Conservation (phyloP, 2,329 filamentous ascomycete species). For the Colletotrichum graminicola region DNA sequence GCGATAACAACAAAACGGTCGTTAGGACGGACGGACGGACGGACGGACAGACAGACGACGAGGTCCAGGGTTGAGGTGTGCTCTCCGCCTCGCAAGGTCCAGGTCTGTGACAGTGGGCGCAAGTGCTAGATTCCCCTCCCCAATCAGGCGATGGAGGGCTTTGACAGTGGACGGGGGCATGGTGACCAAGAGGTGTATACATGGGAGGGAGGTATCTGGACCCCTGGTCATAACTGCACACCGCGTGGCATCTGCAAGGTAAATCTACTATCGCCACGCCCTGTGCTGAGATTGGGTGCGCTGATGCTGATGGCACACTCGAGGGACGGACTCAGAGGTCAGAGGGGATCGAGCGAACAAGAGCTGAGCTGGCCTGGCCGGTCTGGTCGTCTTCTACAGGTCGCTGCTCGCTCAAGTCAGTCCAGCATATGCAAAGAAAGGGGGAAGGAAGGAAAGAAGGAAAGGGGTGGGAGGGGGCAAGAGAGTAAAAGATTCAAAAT, state of each 20-base stretch:
- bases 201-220: constrained; percentile 35
- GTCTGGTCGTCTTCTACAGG: not conserved
- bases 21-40: constrained; percentile 41
- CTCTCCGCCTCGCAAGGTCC: constrained; percentile 42
- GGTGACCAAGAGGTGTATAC: constrained; percentile 35
- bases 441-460: not conserved
- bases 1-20: constrained; percentile 40
- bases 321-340: constrained; percentile 13
- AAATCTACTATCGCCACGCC: constrained; percentile 40
- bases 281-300: constrained; percentile 20
- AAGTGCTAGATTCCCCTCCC: constrained; percentile 38
- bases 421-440: not conserved
- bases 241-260: constrained; percentile 42
- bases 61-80: constrained; percentile 42
- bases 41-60: constrained; percentile 15
- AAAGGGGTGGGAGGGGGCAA: not conserved
- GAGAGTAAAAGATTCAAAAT: not conserved
- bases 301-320: constrained; percentile 11
- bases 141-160: constrained; percentile 44
- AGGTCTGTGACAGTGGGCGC: constrained; percentile 44
- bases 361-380: constrained; percentile 10
- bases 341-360: constrained; percentile 2
- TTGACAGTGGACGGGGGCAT: constrained; percentile 43
- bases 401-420: constrained; percentile 15
- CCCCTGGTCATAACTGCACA: constrained; percentile 40